These are phyloP conservation scores for Spongospora subterranea DNA, from an alignment of 208 protist genomes.

Conservation along the genomic window DNA sequence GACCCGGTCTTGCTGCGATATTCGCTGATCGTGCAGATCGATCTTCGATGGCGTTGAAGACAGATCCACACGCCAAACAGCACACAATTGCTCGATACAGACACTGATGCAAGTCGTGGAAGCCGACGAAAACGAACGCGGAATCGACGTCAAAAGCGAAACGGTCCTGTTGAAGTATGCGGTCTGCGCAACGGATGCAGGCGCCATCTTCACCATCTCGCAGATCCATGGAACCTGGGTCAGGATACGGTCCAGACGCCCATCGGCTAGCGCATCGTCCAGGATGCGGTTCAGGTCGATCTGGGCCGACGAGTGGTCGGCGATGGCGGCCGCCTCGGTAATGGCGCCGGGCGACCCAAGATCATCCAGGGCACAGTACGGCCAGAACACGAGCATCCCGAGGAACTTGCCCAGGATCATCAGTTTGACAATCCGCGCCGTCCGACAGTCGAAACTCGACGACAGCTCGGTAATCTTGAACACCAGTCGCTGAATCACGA, in stretches of 20 bases:
- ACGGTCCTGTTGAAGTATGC: background rate
- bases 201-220: background rate
- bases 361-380: background rate
- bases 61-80: background rate
- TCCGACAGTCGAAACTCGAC: background rate
- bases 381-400: background rate
- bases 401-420: slow-evolving; percentile 4
- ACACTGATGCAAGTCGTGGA: background rate
- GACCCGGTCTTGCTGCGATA: background rate
- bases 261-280: background rate
- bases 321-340: background rate
- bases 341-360: background rate
- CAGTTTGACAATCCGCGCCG: background rate
- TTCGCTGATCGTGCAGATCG: background rate
- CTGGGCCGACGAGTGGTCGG: background rate
- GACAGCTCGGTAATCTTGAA: background rate
- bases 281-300: background rate
- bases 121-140: background rate
- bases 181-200: background rate
- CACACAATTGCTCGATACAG: background rate
- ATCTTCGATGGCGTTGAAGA: background rate
- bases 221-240: background rate
- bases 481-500: background rate
- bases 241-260: background rate
- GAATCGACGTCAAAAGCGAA: background rate